Conservation (phyloP, 2,329 filamentous ascomycete genomes). For the Colletotrichum phormii region DNA sequence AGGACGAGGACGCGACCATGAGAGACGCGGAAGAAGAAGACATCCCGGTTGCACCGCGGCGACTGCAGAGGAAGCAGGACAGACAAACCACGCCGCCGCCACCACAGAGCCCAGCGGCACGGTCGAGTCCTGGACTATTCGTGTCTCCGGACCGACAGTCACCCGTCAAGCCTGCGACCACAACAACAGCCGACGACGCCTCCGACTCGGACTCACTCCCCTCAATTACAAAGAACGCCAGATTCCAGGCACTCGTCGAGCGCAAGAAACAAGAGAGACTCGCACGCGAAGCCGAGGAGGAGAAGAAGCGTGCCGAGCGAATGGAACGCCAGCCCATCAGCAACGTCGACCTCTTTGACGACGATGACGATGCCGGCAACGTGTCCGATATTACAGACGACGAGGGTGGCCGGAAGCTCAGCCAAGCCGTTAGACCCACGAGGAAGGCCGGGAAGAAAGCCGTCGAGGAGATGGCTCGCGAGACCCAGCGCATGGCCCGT, state of each 20-base stretch:
- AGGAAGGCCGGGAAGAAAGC: slow-evolving; percentile 96
- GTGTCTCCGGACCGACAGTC: slow-evolving; percentile 60
- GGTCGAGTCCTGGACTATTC: slow-evolving; percentile 62
- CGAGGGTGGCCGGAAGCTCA: slow-evolving; percentile 72
- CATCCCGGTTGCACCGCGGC: slow-evolving; percentile 54
- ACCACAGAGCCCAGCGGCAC: slow-evolving; percentile 42
- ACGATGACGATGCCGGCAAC: slow-evolving; percentile 64
- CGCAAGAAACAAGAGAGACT: slow-evolving; percentile 79
- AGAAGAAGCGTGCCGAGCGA: slow-evolving; percentile 59
- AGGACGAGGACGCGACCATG: slow-evolving; percentile 45
- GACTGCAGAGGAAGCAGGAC: slow-evolving; percentile 50
- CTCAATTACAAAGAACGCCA: slow-evolving; percentile 63
- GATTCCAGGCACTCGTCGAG: slow-evolving; percentile 78
- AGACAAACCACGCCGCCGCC: slow-evolving; percentile 49
- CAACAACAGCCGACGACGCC: slow-evolving; percentile 45
- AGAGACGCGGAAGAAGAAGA: slow-evolving; percentile 51
- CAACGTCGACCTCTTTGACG: slow-evolving; percentile 50
- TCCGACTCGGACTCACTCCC: slow-evolving; percentile 62
- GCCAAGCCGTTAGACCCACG: slow-evolving; percentile 75
- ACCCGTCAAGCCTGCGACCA: slow-evolving; percentile 40
- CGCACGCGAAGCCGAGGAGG: slow-evolving; percentile 72
- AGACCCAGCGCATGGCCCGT: slow-evolving; percentile 90
- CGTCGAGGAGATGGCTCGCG: slow-evolving; percentile 91
- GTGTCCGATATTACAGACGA: slow-evolving; percentile 71
- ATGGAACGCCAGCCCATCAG: slow-evolving; percentile 51